phyloP scores from a whole-genome alignment of 1,284 basidiomycete species.

The Tylopilus sp. region DNA sequence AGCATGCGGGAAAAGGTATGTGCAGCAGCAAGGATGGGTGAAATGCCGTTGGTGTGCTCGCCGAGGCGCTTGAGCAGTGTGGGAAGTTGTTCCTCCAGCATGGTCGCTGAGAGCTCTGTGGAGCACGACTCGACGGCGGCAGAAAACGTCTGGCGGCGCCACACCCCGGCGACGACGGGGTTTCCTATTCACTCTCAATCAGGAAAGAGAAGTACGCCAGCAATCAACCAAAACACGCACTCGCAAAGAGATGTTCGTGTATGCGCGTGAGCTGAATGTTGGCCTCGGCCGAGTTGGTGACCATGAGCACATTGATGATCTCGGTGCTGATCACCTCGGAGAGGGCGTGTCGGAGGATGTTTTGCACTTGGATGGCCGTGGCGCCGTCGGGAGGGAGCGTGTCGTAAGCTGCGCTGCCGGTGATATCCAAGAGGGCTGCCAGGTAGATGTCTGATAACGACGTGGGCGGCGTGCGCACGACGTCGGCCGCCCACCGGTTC shows the following conservation, averaged over 20 bases:
- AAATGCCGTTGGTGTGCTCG: slow-evolving; percentile 53
- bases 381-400: slow-evolving; percentile 49
- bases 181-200: slow-evolving; percentile 60
- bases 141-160: slow-evolving; percentile 87
- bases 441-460: slow-evolving; percentile 65
- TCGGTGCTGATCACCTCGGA: slow-evolving; percentile 82
- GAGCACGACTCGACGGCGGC: slow-evolving; percentile 82
- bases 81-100: slow-evolving; percentile 76
- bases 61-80: slow-evolving; percentile 64
- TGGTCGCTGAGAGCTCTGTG: slow-evolving; percentile 69
- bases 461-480: slow-evolving; percentile 68
- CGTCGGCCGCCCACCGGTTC: slow-evolving; percentile 85
- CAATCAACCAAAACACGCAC: slow-evolving; percentile 53
- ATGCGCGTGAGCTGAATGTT: slow-evolving; percentile 84
- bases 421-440: slow-evolving; percentile 71
- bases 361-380: slow-evolving; percentile 78
- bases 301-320: slow-evolving; percentile 82
- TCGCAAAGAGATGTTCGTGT: slow-evolving; percentile 85
- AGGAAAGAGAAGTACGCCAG: no score
- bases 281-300: slow-evolving; percentile 81
- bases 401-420: slow-evolving; percentile 50
- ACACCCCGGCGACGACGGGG: slow-evolving; percentile 83
- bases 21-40: slow-evolving; percentile 72
- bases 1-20: slow-evolving; percentile 86
- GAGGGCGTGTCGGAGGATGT: slow-evolving; percentile 79